Conservation (phyloP, 148 eudicot genomes). For the Persicaria tinctoria region DNA sequence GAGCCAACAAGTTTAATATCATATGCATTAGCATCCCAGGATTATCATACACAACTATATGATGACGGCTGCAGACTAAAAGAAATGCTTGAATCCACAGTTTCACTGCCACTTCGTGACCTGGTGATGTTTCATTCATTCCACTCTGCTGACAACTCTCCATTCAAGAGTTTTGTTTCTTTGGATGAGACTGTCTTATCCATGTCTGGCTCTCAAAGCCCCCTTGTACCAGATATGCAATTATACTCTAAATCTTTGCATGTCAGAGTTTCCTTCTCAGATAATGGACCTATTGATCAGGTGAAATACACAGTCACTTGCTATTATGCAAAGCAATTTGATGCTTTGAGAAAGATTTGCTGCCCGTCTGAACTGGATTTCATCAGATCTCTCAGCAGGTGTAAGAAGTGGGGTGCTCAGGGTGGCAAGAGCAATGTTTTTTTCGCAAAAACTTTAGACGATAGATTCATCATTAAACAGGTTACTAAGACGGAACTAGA, state of each 20-base stretch:
- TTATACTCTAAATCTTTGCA: slow-evolving; percentile 62
- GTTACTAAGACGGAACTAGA: slow-evolving; percentile 60
- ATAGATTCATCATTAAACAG: slow-evolving; percentile 85
- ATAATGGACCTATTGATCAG: slow-evolving; percentile 65
- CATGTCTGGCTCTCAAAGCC: slow-evolving; percentile 42
- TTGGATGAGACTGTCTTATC: slow-evolving; percentile 53
- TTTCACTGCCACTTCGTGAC: slow-evolving; percentile 37
- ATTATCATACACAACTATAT: slow-evolving; percentile 44
- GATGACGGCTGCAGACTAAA: slow-evolving; percentile 44
- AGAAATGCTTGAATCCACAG: slow-evolving; percentile 38
- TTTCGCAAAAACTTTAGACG: slow-evolving; percentile 71
- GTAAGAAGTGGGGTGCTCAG: slow-evolving; percentile 61
- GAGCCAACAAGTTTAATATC: slow-evolving; percentile 2
- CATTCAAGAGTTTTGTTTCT: slow-evolving; percentile 53
- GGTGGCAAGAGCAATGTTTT: slow-evolving; percentile 44
- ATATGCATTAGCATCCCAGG: not conserved
- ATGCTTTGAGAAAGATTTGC: slow-evolving; percentile 69
- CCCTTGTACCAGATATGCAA: slow-evolving; percentile 49
- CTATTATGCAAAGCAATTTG: slow-evolving; percentile 80
- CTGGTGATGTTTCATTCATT: slow-evolving; percentile 30
- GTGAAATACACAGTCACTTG: slow-evolving; percentile 77
- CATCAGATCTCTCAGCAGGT: slow-evolving; percentile 76
- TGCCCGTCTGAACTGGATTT: slow-evolving; percentile 82
- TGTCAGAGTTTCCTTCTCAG: slow-evolving; percentile 58
- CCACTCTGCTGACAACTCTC: slow-evolving; percentile 41